Conservation (phyloP, 2,329 filamentous ascomycete species). For the Incumbomyces lentus region DNA sequence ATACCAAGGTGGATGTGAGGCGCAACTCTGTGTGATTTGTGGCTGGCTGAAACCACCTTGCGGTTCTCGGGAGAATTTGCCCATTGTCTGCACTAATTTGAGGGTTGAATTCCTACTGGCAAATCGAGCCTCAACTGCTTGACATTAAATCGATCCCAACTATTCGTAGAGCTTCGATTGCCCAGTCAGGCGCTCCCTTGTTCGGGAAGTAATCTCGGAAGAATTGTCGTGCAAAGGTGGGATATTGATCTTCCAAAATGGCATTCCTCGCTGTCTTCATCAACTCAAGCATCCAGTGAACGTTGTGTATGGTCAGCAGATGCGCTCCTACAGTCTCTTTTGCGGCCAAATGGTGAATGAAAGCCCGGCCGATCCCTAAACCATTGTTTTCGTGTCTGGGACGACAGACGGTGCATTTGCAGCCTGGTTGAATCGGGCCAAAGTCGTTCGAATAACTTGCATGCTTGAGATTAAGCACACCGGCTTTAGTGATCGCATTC, state of each 20-base stretch:
- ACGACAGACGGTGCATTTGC: constrained; percentile 68
- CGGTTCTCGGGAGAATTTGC: too few relatives aligned
- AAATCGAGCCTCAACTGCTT: too few relatives aligned
- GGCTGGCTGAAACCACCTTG: too few relatives aligned
- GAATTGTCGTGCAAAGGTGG: constrained; percentile 65
- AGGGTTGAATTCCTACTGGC: too few relatives aligned
- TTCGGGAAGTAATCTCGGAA: constrained; percentile 64
- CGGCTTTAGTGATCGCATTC: constrained; percentile 74
- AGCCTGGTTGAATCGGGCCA: constrained; percentile 69
- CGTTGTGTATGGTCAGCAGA: constrained; percentile 76
- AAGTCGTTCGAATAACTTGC: constrained; percentile 70
- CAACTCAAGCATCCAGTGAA: constrained; percentile 78
- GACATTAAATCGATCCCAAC: constrained; percentile 59
- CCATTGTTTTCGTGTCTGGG: constrained; percentile 51
- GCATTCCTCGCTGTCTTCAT: constrained; percentile 68
- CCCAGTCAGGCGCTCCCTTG: constrained; percentile 68
- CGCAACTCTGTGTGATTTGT: too few relatives aligned
- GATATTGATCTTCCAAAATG: constrained; percentile 71
- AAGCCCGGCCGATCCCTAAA: constrained; percentile 74
- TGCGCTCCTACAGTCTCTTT: constrained; percentile 93
- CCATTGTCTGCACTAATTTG: too few relatives aligned
- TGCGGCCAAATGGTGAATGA: constrained; percentile 78
- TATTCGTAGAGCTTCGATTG: constrained; percentile 61
- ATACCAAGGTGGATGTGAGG: too few relatives aligned
- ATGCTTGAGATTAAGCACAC: constrained; percentile 76